These are phyloP conservation scores for Dipodascopsis uninucleata DNA, from an alignment of 805 yeast species.

Conservation along the genomic window DNA sequence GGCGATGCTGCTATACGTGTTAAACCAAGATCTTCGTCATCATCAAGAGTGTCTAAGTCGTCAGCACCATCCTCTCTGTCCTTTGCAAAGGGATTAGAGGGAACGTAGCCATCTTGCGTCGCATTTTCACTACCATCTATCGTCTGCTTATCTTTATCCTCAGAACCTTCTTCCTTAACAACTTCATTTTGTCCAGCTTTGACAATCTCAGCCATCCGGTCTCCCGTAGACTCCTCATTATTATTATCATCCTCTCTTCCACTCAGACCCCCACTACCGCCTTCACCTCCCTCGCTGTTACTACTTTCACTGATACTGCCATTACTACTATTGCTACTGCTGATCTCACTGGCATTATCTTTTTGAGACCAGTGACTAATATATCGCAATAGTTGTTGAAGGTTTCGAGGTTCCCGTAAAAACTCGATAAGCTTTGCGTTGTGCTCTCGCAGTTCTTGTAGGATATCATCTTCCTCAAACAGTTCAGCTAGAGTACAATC, in stretches of 20 bases:
- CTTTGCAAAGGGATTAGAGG: constrained; percentile 1
- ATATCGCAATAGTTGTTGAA: constrained; percentile 64
- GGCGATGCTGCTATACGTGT: constrained; percentile 29
- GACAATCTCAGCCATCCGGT: constrained; percentile 17
- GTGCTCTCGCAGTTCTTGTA: constrained; percentile 68
- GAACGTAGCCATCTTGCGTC: constrained; percentile 30
- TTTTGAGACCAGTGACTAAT: constrained; percentile 36
- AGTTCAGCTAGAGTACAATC: constrained; percentile 47
- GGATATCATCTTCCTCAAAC: constrained; percentile 68
- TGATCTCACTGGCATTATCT: neutral
- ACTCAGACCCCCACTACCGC: neutral
- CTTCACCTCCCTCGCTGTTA: neutral
- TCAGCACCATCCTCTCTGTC: constrained; percentile 28
- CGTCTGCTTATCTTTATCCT: constrained; percentile 24
- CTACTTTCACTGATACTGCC: constrained; percentile 2
- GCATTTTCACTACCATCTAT: constrained; percentile 29
- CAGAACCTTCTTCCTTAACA: constrained; percentile 18
- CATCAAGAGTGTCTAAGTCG: constrained; percentile 13
- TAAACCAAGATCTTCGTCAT: constrained; percentile 25
- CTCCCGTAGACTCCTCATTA: constrained; percentile 12
- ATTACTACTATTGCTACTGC: neutral
- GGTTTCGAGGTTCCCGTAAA: constrained; percentile 71
- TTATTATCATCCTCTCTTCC: constrained; percentile 6
- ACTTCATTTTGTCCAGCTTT: constrained; percentile 20
- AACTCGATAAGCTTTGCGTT: constrained; percentile 74